phyloP scores from a whole-genome alignment of 148 eudicot genomes.

The Cornus suecica region DNA sequence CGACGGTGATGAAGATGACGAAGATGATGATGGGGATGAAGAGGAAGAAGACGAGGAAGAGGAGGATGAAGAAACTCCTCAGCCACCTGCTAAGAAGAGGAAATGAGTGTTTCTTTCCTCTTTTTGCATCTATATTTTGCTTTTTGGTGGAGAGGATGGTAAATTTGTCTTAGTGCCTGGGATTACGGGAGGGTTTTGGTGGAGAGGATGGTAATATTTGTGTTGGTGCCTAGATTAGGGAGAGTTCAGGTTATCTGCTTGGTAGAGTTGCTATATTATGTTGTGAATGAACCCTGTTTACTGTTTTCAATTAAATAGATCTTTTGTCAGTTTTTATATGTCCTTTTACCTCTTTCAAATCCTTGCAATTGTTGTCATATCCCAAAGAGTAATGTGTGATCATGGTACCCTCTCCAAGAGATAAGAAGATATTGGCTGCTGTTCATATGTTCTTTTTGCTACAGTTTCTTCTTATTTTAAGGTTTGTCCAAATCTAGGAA shows the following conservation, averaged over 20 bases:
- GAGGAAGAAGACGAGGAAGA: neutral
- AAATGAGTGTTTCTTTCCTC: neutral
- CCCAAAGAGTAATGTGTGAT: too few relatives aligned
- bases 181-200: neutral
- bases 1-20: neutral
- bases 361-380: too few relatives aligned
- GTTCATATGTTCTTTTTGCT: too few relatives aligned
- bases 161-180: neutral
- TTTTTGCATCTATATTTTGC: neutral
- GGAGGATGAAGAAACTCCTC: neutral
- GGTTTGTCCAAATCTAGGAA: too few relatives aligned
- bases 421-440: too few relatives aligned
- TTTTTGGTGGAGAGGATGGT: neutral
- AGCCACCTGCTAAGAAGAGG: slow-evolving; percentile 1
- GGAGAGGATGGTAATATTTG: neutral
- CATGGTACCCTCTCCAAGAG: too few relatives aligned
- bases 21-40: neutral
- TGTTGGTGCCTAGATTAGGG: too few relatives aligned
- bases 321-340: neutral
- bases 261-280: neutral
- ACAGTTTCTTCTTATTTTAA: too few relatives aligned
- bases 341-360: too few relatives aligned
- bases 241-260: neutral
- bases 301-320: neutral
- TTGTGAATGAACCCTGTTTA: neutral